A percentile compares a stretch with the other conserved stretches of the same genome.
These are phyloP conservation scores for Xerocomus brunneocitrinus DNA, from an alignment of 768 basidiomycete genomes.

Conservation along the genomic window DNA sequence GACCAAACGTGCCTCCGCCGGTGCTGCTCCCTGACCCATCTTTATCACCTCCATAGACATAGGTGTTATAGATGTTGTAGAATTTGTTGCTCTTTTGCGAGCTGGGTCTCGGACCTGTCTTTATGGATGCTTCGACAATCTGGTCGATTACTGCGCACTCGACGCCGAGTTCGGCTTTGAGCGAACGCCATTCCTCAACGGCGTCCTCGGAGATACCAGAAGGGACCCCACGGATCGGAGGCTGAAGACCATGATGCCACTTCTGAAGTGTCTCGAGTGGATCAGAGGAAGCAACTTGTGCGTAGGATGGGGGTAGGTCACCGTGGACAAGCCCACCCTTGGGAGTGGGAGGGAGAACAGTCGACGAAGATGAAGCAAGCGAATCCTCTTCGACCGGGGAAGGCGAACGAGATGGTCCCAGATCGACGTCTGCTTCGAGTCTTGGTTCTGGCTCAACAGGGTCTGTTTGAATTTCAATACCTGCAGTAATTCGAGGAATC, in stretches of 20 bases:
- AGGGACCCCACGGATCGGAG: constrained; percentile 39
- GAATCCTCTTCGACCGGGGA: constrained; percentile 48
- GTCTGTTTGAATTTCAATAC: constrained; percentile 66
- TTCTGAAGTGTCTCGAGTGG: constrained; percentile 59
- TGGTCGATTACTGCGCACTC: constrained; percentile 76
- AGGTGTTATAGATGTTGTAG: constrained; percentile 86
- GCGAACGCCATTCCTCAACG: constrained; percentile 70
- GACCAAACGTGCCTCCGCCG: constrained; percentile 25
- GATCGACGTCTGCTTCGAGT: constrained; percentile 29
- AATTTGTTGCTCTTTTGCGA: constrained; percentile 52
- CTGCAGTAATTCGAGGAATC: constrained; percentile 31
- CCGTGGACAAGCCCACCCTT: constrained; percentile 37
- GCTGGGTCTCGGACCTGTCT: constrained; percentile 30
- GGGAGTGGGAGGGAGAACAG: constrained; percentile 67
- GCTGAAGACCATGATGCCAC: constrained; percentile 60
- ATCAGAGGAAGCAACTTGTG: constrained; percentile 48
- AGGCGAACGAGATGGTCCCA: constrained; percentile 38
- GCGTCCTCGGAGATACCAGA: constrained; percentile 64
- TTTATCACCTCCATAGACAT: constrained; percentile 45
- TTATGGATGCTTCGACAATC: constrained; percentile 43
- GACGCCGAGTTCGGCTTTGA: constrained; percentile 77
- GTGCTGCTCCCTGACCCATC: constrained; percentile 25
- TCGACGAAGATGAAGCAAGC: constrained; percentile 70
- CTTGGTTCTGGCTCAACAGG: constrained; percentile 35
- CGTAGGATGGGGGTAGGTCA: constrained; percentile 75